phyloP scores from a whole-genome alignment of 192 early-diverging fungal genomes.

The Phlyctochytrium arcticum region DNA sequence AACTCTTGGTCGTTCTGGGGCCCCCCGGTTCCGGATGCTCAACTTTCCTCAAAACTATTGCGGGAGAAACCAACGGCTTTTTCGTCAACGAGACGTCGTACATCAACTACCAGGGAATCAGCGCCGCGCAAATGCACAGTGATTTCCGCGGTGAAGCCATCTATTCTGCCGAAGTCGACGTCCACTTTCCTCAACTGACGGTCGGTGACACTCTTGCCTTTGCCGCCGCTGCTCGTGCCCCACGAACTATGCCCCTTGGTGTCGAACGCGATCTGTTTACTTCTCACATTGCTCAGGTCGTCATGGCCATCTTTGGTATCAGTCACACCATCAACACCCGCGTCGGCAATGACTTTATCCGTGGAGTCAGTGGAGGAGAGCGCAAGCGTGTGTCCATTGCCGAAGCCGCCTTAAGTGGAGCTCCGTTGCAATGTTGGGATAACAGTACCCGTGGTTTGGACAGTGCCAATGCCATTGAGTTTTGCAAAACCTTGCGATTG shows the following conservation, averaged over 20 bases:
- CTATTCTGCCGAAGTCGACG: constrained; percentile 79
- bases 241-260: constrained; percentile 1
- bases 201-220: constrained; percentile 73
- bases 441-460: constrained; percentile 68
- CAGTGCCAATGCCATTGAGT: constrained; percentile 77
- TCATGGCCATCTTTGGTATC: constrained; percentile 18
- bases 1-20: constrained; percentile 13
- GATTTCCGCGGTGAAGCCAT: constrained; percentile 60
- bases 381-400: constrained; percentile 72
- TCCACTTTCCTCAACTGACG: constrained; percentile 75
- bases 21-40: constrained; percentile 16
- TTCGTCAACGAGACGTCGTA: constrained; percentile 2
- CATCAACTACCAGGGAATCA: constrained; percentile 25
- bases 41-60: background rate
- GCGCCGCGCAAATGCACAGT: constrained; percentile 8
- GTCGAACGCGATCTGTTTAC: background rate
- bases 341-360: constrained; percentile 47
- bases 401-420: constrained; percentile 13
- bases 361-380: constrained; percentile 66
- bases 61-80: constrained; percentile 11
- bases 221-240: constrained; percentile 51
- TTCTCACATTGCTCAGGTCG: background rate
- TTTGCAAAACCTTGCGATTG: constrained; percentile 68
- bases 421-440: constrained; percentile 24
- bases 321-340: constrained; percentile 20